Percentiles rank a stretch among this genome's conserved stretches.
phyloP scores from a whole-genome alignment of 768 basidiomycete species.

The Trametes coccinea region DNA sequence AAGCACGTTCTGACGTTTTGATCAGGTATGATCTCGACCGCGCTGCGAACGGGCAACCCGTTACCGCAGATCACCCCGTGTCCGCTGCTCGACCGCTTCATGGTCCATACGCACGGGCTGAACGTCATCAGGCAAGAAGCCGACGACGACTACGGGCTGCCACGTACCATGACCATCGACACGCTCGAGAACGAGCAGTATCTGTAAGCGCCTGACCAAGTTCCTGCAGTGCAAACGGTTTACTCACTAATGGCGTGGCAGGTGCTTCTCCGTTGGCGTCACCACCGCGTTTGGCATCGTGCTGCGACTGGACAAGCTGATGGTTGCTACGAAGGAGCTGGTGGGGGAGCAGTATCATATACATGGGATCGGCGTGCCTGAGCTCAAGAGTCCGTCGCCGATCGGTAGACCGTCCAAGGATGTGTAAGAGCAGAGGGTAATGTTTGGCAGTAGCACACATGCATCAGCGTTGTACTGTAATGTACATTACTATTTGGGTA shows the following conservation, averaged over 20 bases:
- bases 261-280: conserved; percentile 73
- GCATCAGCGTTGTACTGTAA: no score
- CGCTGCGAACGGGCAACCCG: conserved; percentile 70
- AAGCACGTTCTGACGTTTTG: neutral
- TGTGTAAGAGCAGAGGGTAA: neutral
- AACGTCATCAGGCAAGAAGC: conserved; percentile 69
- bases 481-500: no score
- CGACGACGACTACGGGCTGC: conserved; percentile 76
- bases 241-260: conserved; percentile 24
- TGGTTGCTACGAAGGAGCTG: conserved; percentile 81
- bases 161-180: conserved; percentile 66
- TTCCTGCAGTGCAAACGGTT: neutral
- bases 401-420: conserved; percentile 10
- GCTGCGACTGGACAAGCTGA: conserved; percentile 72
- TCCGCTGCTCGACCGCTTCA: conserved; percentile 52
- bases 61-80: conserved; percentile 88
- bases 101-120: conserved; percentile 54
- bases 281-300: conserved; percentile 69
- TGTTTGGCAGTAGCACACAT: neutral
- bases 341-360: conserved; percentile 89
- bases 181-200: conserved; percentile 80
- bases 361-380: conserved; percentile 54
- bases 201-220: conserved; percentile 46
- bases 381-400: conserved; percentile 2
- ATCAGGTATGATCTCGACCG: conserved; percentile 73